These are phyloP conservation scores for Obelidium mucronatum DNA, from an alignment of 192 early-diverging fungal species.

Conservation along the genomic window DNA sequence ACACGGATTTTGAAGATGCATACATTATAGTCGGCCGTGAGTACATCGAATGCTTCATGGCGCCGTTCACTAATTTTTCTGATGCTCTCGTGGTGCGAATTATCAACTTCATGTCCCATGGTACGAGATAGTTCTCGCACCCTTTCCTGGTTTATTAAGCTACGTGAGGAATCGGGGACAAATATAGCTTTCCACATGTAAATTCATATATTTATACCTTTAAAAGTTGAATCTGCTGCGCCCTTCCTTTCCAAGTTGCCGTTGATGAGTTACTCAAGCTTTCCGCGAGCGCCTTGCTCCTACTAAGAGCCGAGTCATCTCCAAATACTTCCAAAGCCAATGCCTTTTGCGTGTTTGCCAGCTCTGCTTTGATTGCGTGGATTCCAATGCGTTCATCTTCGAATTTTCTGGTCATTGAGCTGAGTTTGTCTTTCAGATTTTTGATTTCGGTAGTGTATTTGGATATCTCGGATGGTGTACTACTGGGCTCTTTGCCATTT, in stretches of 20 bases:
- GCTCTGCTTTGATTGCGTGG: conserved; percentile 12
- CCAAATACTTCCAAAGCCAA: conserved; percentile 22
- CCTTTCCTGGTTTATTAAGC: conserved; percentile 24
- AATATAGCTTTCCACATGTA: neutral
- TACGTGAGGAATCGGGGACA: neutral
- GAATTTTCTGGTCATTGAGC: neutral
- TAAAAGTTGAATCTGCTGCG: conserved; percentile 28
- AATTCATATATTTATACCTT: conserved; percentile 4
- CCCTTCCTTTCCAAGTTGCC: conserved; percentile 36
- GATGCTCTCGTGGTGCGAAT: neutral
- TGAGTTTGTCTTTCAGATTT: conserved; percentile 16
- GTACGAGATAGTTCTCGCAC: conserved; percentile 25
- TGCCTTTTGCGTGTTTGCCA: conserved; percentile 31
- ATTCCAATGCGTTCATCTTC: conserved; percentile 26
- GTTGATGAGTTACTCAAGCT: no score
- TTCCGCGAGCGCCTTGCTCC: conserved; percentile 18
- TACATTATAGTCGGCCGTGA: conserved; percentile 11
- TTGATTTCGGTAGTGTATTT: neutral
- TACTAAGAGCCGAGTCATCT: neutral
- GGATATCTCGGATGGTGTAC: neutral
- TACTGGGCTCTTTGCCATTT: no score
- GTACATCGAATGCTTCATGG: conserved; percentile 8
- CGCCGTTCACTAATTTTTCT: conserved; percentile 9
- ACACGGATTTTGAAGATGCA: neutral
- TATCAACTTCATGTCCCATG: neutral